Base-by-base conservation (phyloP, 331 rosid genomes). In the Pyracantha coccinea region DNA sequence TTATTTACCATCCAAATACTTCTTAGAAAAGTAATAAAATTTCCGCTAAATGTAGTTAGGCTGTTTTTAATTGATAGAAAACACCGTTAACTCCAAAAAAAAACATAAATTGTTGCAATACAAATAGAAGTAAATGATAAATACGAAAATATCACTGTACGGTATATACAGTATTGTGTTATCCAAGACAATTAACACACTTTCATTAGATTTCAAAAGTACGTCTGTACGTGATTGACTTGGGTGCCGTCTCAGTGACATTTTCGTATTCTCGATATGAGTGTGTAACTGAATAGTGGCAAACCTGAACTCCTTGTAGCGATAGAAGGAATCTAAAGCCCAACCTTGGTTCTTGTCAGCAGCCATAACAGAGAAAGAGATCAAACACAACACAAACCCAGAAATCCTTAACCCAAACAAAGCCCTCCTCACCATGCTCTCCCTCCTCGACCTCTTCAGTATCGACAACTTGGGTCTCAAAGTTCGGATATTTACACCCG, bases 291-390 rank as follows among this genome's bases (percentile, higher is more conserved):
- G 75, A 79, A 65, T n/a, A 29, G 86, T 25, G 73, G 58, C 77
- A 23, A 25, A 90, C 98, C 89, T 88, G 85, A 91, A 85, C 83
- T 93, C 98, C 86, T 83, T 90, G 91, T 93, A 93, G n/a, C 73
- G 69, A 68, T 86, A 78, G 86, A 83, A 93, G 16, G 97, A 91
- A 35, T 93, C 98, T 31, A 81, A 72, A 80, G 97, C 92, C 97
- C 94, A 91, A 41, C 91, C 93, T 31, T 75, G 73, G 41, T 76
- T 14, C 67, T 72, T 79, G 78, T 79, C 82, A 25, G 91, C 86
- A 52, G 92, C 89, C 95, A 94, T 72, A 25, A 94, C 74, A 2
- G 95, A 74, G 50, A 94, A 87, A 13, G 95, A 80, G 8, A 77
- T 19, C 90, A 88, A 72, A 77, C 97, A 94, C 3, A 90, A 70